Evolutionary conservation across 805 yeast genomes (phyloP).

Genomic region (Ogataea philodendri): DNA sequence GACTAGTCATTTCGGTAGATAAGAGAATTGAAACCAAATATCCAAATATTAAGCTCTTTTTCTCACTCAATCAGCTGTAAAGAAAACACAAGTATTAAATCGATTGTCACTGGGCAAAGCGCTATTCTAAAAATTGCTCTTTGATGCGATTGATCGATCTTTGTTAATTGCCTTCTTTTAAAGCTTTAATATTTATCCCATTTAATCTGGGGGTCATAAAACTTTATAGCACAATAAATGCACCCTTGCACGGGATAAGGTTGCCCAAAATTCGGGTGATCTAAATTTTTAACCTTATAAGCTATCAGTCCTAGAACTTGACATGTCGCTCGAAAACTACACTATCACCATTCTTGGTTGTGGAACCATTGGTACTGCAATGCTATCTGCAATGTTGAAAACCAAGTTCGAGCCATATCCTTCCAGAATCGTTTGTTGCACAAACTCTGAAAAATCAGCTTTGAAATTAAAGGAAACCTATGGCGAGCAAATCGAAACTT

Average conservation of each 20-base stretch:
- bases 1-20: slow-evolving; percentile 30
- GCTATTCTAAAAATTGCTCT: no score
- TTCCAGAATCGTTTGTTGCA: slow-evolving; percentile 72
- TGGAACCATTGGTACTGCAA: slow-evolving; percentile 96
- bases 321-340: slow-evolving; percentile 20
- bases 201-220: no score
- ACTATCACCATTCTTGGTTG: slow-evolving; percentile 77
- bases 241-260: slow-evolving; percentile 6
- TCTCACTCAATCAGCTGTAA: background rate
- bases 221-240: no score
- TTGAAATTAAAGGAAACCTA: slow-evolving; percentile 47
- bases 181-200: slow-evolving; percentile 5
- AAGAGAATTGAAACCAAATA: background rate
- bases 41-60: background rate
- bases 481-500: slow-evolving; percentile 51
- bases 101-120: background rate
- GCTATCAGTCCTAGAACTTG: background rate
- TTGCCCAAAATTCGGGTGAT: no score
- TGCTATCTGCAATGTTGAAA: slow-evolving; percentile 71
- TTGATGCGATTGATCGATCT: no score
- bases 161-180: no score
- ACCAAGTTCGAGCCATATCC: slow-evolving; percentile 57
- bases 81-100: background rate
- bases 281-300: background rate
- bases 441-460: slow-evolving; percentile 53